Evolutionary conservation across 352 stramenopile species (phyloP), one percentile per base, ranked within the genome.

Genomic region (Phytophthora tentaculata): DNA sequence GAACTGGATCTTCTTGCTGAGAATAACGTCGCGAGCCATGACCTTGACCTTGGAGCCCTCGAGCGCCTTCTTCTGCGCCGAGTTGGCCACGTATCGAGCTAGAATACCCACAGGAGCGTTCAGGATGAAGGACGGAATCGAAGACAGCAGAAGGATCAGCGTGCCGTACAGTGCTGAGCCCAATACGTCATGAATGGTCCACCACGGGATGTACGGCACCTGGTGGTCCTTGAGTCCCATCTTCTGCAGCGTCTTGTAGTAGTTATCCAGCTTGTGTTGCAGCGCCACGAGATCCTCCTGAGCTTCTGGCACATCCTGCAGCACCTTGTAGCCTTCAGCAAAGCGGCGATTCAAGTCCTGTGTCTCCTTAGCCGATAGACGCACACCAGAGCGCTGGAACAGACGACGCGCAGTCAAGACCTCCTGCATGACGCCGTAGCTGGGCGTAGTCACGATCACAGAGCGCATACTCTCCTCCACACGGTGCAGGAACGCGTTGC

Each of bases 391-490:
- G 55, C 89, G 88, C 71, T 98, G 92, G 66, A 97, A 99, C 23
- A 99, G 78, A 55, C 97, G 89, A 53, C 98, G 84, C 20, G 95
- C 96, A 24, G 96, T 98, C 77, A 99, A 94, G 45, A 99, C 90
- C 13, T 98, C 70, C 81, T 99, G 94, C 69, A 99, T 82, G 22
- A 94, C 95, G 59, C 98, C 93, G 79, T 99, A 99, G 83, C 98
- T 96, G n/a, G 97, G 95, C 37, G 97, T 95, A 17, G 96, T 98
- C 19, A 99, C 96, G 65, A 99, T 98, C 17, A 99, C 97, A 10
- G 86, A 95, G 29, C 89, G 81, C 80, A 97, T 94, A 37, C 81
- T 79, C 64, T 96, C 84, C 58, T 95, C 83, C 1, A 97, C 79
- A 37, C 84, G 75, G 51, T 95, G 81, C 61, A 97, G 67, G 63